Evolutionary conservation across 257 asterid species (phyloP).

Genomic region (Capsicum rhomboideum): DNA sequence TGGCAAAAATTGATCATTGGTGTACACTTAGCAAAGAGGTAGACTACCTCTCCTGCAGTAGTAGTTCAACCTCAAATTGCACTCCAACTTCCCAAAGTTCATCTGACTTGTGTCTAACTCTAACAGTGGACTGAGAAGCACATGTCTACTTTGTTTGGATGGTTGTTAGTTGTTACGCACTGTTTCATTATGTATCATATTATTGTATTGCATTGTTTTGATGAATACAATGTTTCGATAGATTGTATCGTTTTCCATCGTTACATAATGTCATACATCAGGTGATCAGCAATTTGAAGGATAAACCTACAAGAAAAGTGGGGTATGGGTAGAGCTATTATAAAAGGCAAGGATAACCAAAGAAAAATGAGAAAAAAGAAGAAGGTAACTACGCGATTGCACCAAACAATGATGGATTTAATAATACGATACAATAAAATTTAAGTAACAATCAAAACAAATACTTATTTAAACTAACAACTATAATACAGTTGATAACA

Average conservation of each 20-base stretch:
- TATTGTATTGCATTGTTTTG: neutral
- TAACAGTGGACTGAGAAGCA: conserved; percentile 33
- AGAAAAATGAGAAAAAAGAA: too few relatives aligned
- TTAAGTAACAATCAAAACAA: too few relatives aligned
- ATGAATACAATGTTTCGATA: neutral
- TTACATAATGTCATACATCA: neutral
- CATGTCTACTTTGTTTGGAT: neutral
- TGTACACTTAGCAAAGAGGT: conserved; percentile 28
- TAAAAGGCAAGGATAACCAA: too few relatives aligned
- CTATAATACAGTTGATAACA: too few relatives aligned
- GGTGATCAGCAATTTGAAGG: neutral
- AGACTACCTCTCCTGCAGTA: conserved; percentile 20
- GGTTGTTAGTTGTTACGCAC: neutral
- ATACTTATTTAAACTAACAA: too few relatives aligned
- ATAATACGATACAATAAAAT: too few relatives aligned
- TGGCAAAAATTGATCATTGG: conserved; percentile 53
- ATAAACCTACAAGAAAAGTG: too few relatives aligned
- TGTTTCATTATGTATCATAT: neutral
- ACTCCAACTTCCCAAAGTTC: conserved; percentile 16
- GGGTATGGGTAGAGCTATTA: too few relatives aligned
- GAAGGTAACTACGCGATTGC: too few relatives aligned
- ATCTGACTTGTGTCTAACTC: conserved; percentile 33
- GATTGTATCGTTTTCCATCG: neutral
- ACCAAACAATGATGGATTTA: too few relatives aligned
- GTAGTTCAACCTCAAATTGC: neutral